Evolutionary conservation across 306 rosid genomes (phyloP).

Genomic region (Rosa persica): DNA sequence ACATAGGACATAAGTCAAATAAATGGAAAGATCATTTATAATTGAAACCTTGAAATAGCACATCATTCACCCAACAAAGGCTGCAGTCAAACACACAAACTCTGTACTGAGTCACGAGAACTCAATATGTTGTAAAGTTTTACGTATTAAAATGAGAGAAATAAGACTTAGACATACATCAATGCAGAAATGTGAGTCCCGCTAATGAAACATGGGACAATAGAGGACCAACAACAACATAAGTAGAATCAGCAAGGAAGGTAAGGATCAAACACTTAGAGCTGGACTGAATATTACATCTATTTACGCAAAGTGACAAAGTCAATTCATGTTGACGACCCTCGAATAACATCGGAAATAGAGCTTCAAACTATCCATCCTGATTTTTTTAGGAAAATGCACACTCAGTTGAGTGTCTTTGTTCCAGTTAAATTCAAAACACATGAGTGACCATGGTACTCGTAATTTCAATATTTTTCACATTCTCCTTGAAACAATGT

Average conservation of each 20-base stretch:
- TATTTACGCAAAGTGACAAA: background rate
- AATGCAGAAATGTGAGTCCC: background rate
- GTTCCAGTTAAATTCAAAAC: background rate
- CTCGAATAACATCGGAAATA: background rate
- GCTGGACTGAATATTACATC: background rate
- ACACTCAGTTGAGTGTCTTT: background rate
- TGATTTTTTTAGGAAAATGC: background rate
- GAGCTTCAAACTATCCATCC: background rate
- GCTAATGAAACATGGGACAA: background rate
- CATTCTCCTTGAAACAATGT: background rate
- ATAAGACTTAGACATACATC: background rate
- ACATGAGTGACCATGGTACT: background rate
- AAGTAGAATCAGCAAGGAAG: background rate
- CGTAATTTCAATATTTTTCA: background rate
- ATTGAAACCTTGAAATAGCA: constrained; percentile 6
- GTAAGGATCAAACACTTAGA: background rate
- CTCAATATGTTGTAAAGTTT: background rate
- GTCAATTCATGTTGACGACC: background rate
- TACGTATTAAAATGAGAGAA: background rate
- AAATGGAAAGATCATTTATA: constrained; percentile 7
- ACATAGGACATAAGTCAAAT: constrained; percentile 21
- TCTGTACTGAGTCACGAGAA: constrained; percentile 3
- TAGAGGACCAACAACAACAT: background rate
- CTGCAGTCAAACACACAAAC: background rate
- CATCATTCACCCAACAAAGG: constrained; percentile 6